Base-by-base conservation (phyloP, 495 filamentous ascomycete species). In the Talaromyces stipitatus region DNA sequence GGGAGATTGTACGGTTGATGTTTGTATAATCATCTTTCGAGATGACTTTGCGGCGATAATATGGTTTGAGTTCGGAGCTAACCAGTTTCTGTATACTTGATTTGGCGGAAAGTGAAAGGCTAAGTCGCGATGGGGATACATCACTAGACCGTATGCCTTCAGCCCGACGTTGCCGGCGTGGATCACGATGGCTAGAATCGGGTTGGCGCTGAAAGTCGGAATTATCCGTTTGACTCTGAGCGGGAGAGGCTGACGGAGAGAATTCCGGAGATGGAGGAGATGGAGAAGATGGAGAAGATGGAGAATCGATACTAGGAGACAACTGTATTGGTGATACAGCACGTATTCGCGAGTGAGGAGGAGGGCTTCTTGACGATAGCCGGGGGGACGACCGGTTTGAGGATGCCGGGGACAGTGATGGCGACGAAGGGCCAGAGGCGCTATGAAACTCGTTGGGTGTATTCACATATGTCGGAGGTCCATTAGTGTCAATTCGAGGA, bases 11-110 rank as follows among this genome's bases (percentile, higher is more conserved):
- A 46, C 90, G 83, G 66, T 96, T 96, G 71, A 96, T 91, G 46
- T 85, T 82, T 4, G 86, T 91, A 71, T 89, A 97, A 67, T 96
- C 86, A 38, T 95, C 86, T 62, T 89, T 85, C 29, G 84, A 85
- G 9, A 96, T 73, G 45, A 82, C 74, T 55, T 83, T 83, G 27
- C 74, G 75, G 11, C 82, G 81, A 59, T 87, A 95, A 60, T 88
- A 82, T 20, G 91, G 89, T 54, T 87, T 87, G 20, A 96, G 76
- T 0, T 85, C 88, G 20, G 77, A 71, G 26, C 85, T 84, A 50
- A 96, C 91, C 72, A 95, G 87, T 56, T 81, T 83, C 64, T 87
- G 90, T 47, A 96, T 85, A 57, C 83, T 88, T 50, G 88, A 78
- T 66, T 96, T 96, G 55, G 87, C 83, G 43, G 85, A 81, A 16